Conservation (phyloP, 176 grass and related monocot species). For the Echinochloa phyllopogon region DNA sequence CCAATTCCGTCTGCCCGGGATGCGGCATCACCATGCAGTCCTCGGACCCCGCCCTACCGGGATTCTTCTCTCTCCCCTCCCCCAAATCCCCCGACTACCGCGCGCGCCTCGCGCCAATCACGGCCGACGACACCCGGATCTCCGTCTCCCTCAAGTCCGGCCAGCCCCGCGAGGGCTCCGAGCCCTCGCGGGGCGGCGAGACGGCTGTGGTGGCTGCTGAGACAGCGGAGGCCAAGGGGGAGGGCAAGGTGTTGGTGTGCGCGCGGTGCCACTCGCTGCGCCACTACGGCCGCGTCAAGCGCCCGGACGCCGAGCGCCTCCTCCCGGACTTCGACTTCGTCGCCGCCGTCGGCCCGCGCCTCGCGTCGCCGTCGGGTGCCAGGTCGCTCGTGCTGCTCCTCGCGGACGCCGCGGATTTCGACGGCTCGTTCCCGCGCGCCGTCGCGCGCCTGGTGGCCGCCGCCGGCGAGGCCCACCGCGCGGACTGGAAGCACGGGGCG, state of each 20-base stretch:
- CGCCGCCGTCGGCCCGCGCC: constrained; percentile 55
- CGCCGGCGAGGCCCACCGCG: constrained; percentile 40
- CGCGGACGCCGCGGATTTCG: constrained; percentile 74
- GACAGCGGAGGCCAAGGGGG: not conserved
- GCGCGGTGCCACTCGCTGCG: constrained; percentile 82
- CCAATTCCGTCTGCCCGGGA: constrained; percentile 45
- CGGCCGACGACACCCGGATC: constrained; percentile 55
- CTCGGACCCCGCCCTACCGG: constrained; percentile 60
- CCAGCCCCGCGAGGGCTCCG: constrained; percentile 30
- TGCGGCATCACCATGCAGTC: constrained; percentile 76
- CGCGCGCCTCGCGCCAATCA: constrained; percentile 49
- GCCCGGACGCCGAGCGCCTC: constrained; percentile 64
- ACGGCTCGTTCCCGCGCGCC: constrained; percentile 80
- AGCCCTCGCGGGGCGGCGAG: not conserved
- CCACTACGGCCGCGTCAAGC: constrained; percentile 78
- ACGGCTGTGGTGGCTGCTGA: not conserved
- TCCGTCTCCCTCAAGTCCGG: constrained; percentile 60
- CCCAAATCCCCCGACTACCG: constrained; percentile 52
- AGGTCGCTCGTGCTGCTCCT: constrained; percentile 84
- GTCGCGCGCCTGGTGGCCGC: constrained; percentile 68
- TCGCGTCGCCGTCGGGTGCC: constrained; percentile 72
- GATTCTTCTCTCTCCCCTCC: constrained; percentile 69
- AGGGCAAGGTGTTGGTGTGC: constrained; percentile 59
- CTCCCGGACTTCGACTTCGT: constrained; percentile 88
- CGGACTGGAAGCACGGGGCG: constrained; percentile 54